These are phyloP conservation scores for Apophysomyces trapeziformis DNA, from an alignment of 371 early-diverging fungal genomes.

Conservation along the genomic window DNA sequence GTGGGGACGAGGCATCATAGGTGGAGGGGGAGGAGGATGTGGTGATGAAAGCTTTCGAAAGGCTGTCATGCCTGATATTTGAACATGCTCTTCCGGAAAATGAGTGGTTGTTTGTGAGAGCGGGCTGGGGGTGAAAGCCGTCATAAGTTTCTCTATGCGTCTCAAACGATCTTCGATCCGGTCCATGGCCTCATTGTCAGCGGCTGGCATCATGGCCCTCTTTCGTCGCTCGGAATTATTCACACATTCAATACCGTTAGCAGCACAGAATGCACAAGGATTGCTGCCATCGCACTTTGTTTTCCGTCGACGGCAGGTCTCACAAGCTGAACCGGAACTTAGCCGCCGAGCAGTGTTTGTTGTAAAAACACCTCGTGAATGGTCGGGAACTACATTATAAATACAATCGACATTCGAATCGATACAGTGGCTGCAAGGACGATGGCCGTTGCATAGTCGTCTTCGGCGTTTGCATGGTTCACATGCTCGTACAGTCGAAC, in stretches of 20 bases:
- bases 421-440: constrained; percentile 19
- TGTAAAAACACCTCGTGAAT: constrained; percentile 18
- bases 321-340: constrained; percentile 45
- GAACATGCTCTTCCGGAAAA: constrained; percentile 1
- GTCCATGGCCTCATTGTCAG: constrained; percentile 41
- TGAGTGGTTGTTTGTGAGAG: constrained; percentile 28
- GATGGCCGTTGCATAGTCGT: constrained; percentile 16
- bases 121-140: constrained; percentile 42
- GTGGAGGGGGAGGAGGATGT: constrained; percentile 14
- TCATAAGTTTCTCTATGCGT: constrained; percentile 45
- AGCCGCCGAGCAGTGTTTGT: constrained; percentile 34
- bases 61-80: not conserved
- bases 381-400: constrained; percentile 25
- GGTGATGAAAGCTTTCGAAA: constrained; percentile 17
- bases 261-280: constrained; percentile 42
- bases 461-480: constrained; percentile 20
- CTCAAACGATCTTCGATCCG: constrained; percentile 45
- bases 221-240: constrained; percentile 39
- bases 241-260: constrained; percentile 40
- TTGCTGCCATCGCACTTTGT: constrained; percentile 46
- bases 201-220: not conserved
- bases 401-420: constrained; percentile 31
- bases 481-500: constrained; percentile 14
- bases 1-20: constrained; percentile 30
- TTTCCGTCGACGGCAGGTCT: constrained; percentile 45